Base-by-base conservation (phyloP, 179 eudicot species). In the Beta lomatogona region DNA sequence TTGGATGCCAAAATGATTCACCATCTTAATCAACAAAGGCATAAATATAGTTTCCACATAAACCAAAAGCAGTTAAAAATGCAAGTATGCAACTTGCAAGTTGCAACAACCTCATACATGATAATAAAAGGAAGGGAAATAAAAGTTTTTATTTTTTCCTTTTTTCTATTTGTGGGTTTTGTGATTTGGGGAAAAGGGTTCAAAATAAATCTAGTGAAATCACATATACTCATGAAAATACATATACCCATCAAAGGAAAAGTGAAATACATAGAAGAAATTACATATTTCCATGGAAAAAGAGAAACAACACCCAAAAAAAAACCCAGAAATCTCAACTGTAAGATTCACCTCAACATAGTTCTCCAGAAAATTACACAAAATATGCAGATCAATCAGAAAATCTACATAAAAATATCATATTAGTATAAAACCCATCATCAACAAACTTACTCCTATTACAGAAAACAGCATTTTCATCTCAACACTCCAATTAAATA, bases 361-460 rank as follows among this genome's bases (percentile, higher is more conserved):
- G 45, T 9, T 61, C 65, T 46, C 25, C 73, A 75, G 45, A 45
- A 67, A 76, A 64, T 9, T n/a, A 52, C 36, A 63, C 25, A 48
- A 72, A 77, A 4, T 19, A 80, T 44, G 36, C 21, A 70, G 59
- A 76, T 80, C 74, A 76, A 71, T 60, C 73, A 76, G 10, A 50
- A n/a, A 76, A 67, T 28, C 44, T 54, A 44, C 18, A 57, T 5
- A 72, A 75, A 65, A 46, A 54, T 0, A 53, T 52, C 21, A 50
- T 13, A 9, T 13, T 22, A 46, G 55, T 5, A 36, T 12, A 6
- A 80, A 58, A 50, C 77, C 83, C 55, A 75, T 55, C 21, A 73
- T 61, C 64, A 54, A 76, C 53, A 41, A 25, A 31, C 54, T 28
- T 12, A 18, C 2, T 59, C 5, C 25, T 0, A 54, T 25, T 25